Percentiles rank a stretch among this genome's conserved stretches.
These are phyloP conservation scores for Plantago major DNA, from an alignment of 257 asterid genomes.

Conservation along the genomic window DNA sequence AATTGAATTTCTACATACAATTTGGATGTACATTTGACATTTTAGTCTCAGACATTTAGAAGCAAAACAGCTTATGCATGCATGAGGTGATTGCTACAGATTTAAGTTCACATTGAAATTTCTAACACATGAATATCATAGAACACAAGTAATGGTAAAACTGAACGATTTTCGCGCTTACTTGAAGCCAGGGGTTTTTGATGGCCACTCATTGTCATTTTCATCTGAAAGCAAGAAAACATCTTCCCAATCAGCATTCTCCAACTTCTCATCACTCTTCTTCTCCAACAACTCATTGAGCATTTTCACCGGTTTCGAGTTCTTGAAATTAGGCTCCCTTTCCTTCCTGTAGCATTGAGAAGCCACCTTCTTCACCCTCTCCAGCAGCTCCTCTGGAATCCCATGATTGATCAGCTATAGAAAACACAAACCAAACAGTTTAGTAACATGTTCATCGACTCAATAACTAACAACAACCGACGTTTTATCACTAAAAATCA, in stretches of 20 bases:
- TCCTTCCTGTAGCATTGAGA: slow-evolving; percentile 55
- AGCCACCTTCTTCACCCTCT: slow-evolving; percentile 64
- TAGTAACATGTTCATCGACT: background rate
- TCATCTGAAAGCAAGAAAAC: slow-evolving; percentile 71
- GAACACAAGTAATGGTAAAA: background rate
- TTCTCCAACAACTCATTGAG: slow-evolving; percentile 44
- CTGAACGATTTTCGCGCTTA: slow-evolving; percentile 13
- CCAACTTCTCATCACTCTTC: slow-evolving; percentile 36
- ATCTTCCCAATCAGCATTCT: slow-evolving; percentile 81
- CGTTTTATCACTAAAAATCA: background rate
- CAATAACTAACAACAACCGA: background rate
- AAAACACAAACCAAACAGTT: background rate
- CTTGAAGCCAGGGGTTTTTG: slow-evolving; percentile 51
- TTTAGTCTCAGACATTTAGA: too few species aligned
- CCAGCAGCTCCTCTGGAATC: slow-evolving; percentile 61
- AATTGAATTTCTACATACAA: background rate
- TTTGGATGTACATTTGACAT: background rate
- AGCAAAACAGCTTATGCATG: slow-evolving; percentile 13
- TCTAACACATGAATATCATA: background rate
- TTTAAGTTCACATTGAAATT: background rate
- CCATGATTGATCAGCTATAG: slow-evolving; percentile 74
- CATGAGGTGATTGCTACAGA: slow-evolving; percentile 16
- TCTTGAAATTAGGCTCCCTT: slow-evolving; percentile 54
- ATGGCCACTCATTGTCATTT: slow-evolving; percentile 59
- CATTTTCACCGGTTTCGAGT: slow-evolving; percentile 41